These are phyloP conservation scores for Shiraia bambusicola DNA, from an alignment of 2,329 filamentous ascomycete species.

Conservation along the genomic window DNA sequence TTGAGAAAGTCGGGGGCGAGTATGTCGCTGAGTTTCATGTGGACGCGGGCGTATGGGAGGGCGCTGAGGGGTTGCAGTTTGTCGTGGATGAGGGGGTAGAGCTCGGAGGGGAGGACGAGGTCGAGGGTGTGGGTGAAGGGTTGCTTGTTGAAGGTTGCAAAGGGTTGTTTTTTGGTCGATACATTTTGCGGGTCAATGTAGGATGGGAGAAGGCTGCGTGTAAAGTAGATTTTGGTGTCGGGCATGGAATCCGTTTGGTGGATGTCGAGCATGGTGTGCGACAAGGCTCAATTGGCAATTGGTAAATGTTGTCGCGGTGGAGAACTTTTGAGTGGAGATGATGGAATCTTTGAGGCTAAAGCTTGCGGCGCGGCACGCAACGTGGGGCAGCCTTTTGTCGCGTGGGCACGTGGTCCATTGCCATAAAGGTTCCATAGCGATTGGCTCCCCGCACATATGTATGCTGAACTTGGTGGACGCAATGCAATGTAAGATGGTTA, in stretches of 20 bases:
- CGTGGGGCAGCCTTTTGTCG: not conserved
- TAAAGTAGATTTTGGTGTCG: constrained; percentile 70
- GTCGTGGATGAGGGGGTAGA: constrained; percentile 57
- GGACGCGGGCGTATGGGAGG: constrained; percentile 65
- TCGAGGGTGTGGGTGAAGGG: constrained; percentile 71
- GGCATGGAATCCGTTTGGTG: constrained; percentile 34
- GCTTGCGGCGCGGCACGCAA: constrained; percentile 1
- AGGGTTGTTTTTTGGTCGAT: constrained; percentile 70
- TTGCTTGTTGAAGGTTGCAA: constrained; percentile 65
- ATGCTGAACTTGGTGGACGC: too few species aligned
- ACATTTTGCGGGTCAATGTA: constrained; percentile 65
- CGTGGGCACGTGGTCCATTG: not conserved
- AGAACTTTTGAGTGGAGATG: not conserved
- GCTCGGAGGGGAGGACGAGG: constrained; percentile 68
- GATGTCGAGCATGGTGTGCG: constrained; percentile 38
- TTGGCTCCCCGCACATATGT: too few species aligned
- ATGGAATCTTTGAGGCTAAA: constrained; percentile 1
- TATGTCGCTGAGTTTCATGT: constrained; percentile 71
- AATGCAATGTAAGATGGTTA: too few species aligned
- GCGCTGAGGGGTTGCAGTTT: constrained; percentile 50
- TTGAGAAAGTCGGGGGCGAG: constrained; percentile 76
- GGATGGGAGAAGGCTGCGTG: constrained; percentile 64
- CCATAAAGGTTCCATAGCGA: too few species aligned
- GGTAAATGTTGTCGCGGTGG: not conserved
- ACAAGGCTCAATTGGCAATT: not conserved